phyloP scores from a whole-genome alignment of 1,284 basidiomycete genomes.

The Ceratobasidium sp. region DNA sequence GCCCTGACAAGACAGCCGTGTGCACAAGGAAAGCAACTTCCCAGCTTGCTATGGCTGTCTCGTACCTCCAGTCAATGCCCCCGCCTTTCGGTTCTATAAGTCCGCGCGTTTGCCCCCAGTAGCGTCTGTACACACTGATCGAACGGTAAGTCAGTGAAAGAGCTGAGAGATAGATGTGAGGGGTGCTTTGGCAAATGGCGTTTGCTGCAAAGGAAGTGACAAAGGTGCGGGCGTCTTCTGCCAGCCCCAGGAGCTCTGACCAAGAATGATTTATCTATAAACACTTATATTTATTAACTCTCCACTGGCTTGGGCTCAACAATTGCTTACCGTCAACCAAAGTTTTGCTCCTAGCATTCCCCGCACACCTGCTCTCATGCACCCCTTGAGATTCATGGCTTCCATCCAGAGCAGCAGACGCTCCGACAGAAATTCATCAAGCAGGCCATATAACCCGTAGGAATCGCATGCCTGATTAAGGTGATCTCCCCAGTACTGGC shows the following conservation, averaged over 20 bases:
- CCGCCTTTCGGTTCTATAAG: background rate
- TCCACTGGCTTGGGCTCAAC: too few relatives aligned
- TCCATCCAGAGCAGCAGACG: slow-evolving; percentile 21
- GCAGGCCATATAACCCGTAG: background rate
- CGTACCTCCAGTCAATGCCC: too few relatives aligned
- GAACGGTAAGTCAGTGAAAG: background rate
- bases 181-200: background rate
- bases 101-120: background rate
- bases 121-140: background rate
- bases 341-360: background rate
- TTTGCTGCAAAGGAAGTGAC: background rate
- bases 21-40: background rate
- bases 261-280: background rate
- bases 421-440: background rate
- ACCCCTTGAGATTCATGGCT: background rate
- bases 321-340: background rate
- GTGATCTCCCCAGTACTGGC: background rate
- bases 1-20: background rate
- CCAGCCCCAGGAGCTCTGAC: background rate
- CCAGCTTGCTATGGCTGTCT: too few relatives aligned
- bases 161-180: slow-evolving; percentile 10
- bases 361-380: too few relatives aligned
- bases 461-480: background rate
- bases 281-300: background rate
- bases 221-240: background rate